phyloP scores from a whole-genome alignment of 176 grass and related monocot species.

The Urochloa ruziziensis region DNA sequence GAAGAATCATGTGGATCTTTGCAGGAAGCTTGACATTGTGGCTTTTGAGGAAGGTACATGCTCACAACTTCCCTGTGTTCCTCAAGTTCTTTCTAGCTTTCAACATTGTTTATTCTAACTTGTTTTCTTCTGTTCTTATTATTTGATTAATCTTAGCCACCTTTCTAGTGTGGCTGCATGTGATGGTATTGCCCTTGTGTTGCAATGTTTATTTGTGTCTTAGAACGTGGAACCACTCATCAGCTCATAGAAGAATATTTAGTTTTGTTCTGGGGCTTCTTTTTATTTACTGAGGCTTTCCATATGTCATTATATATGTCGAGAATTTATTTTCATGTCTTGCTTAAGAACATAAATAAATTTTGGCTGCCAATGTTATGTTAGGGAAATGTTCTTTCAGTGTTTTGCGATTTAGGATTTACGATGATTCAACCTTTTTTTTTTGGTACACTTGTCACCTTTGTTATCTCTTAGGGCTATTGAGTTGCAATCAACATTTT shows the following conservation, averaged over 20 bases:
- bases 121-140: not conserved
- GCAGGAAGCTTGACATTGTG: constrained; percentile 70
- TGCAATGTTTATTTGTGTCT: not conserved
- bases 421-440: not conserved
- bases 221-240: not conserved
- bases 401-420: constrained; percentile 1
- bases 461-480: not conserved
- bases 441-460: not conserved
- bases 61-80: not conserved
- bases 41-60: constrained; percentile 68
- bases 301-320: not conserved
- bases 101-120: not conserved
- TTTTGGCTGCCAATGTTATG: not conserved
- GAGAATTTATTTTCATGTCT: not conserved
- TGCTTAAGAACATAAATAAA: not conserved
- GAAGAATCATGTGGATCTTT: constrained; percentile 85
- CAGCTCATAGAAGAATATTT: constrained; percentile 7
- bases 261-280: constrained; percentile 32
- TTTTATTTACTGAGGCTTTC: not conserved
- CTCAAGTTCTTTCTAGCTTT: not conserved
- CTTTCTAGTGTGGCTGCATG: not conserved
- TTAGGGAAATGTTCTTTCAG: not conserved
- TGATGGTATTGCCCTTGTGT: not conserved
- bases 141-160: not conserved
- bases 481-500: not conserved